These are phyloP conservation scores for Phytophthora pini DNA, from an alignment of 352 stramenopile genomes.

Conservation along the genomic window DNA sequence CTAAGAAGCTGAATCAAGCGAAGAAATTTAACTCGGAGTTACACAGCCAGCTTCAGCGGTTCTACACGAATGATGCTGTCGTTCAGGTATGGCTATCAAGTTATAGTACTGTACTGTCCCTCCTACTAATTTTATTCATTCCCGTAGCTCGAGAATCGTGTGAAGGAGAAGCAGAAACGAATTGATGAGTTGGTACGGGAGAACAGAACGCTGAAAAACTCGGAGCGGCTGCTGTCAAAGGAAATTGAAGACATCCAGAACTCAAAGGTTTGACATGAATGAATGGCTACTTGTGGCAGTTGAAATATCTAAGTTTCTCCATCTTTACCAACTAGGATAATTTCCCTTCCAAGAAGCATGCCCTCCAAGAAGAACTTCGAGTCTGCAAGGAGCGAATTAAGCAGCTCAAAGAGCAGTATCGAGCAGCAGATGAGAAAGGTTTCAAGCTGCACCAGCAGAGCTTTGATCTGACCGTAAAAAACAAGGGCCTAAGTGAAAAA, in stretches of 20 bases:
- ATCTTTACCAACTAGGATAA: slow-evolving; percentile 40
- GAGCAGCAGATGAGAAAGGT: slow-evolving; percentile 52
- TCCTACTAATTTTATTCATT: no score
- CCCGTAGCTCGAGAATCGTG: slow-evolving; percentile 65
- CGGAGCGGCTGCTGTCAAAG: slow-evolving; percentile 58
- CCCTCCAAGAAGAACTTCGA: slow-evolving; percentile 69
- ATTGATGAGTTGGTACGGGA: slow-evolving; percentile 68
- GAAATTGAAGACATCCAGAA: slow-evolving; percentile 70
- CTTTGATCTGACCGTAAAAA: slow-evolving; percentile 57
- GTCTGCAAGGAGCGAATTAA: slow-evolving; percentile 67
- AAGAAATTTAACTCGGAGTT: slow-evolving; percentile 58
- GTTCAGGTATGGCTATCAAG: slow-evolving; percentile 39
- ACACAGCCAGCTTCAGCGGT: slow-evolving; percentile 52
- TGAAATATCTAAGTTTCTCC: neutral
- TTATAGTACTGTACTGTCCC: no score
- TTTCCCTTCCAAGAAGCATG: slow-evolving; percentile 52
- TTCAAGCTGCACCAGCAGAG: slow-evolving; percentile 60
- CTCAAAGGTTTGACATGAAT: slow-evolving; percentile 39
- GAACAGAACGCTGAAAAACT: slow-evolving; percentile 62
- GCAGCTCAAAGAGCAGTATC: slow-evolving; percentile 61
- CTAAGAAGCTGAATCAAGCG: slow-evolving; percentile 48
- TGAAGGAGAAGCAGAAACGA: slow-evolving; percentile 65
- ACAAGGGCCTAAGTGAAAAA: slow-evolving; percentile 63
- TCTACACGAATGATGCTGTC: slow-evolving; percentile 58
- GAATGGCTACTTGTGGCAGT: neutral